Conservation (phyloP, 192 early-diverging fungal genomes). For the Coemansia sp. region DNA sequence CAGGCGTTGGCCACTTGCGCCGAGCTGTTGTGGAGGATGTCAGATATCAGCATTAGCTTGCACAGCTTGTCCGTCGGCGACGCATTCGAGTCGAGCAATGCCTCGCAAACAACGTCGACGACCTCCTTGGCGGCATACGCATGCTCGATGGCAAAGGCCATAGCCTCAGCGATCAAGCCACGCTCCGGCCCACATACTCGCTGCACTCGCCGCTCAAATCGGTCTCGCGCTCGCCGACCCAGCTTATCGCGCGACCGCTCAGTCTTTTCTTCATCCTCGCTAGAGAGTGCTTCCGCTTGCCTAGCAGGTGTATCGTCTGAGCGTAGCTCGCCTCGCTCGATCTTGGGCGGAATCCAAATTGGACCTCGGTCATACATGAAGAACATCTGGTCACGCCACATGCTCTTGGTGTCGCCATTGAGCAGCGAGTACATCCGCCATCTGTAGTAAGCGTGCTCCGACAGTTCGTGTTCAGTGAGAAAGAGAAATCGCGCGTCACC, state of each 20-base stretch:
- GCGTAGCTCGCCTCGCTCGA: slow-evolving; percentile 26
- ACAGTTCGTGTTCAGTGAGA: slow-evolving; percentile 68
- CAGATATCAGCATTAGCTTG: slow-evolving; percentile 82
- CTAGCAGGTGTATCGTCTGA: neutral
- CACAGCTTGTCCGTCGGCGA: slow-evolving; percentile 69
- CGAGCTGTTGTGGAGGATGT: slow-evolving; percentile 88
- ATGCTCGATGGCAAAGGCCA: slow-evolving; percentile 84
- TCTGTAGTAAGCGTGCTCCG: slow-evolving; percentile 87
- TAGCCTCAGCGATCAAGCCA: slow-evolving; percentile 70
- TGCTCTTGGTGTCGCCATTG: slow-evolving; percentile 75
- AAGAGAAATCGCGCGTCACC: slow-evolving; percentile 73
- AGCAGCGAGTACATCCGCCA: slow-evolving; percentile 91
- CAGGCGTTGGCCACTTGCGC: slow-evolving; percentile 83
- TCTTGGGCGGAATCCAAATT: slow-evolving; percentile 83
- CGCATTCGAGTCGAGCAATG: slow-evolving; percentile 61
- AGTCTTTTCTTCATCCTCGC: slow-evolving; percentile 53
- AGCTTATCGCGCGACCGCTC: slow-evolving; percentile 23
- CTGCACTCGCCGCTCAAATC: slow-evolving; percentile 32
- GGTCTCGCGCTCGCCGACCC: slow-evolving; percentile 22
- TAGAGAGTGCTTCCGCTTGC: slow-evolving; percentile 26
- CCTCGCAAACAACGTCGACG: slow-evolving; percentile 64
- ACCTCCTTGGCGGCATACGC: slow-evolving; percentile 82
- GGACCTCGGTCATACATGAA: slow-evolving; percentile 84
- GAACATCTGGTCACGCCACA: slow-evolving; percentile 81
- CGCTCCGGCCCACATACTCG: slow-evolving; percentile 25